phyloP scores from a whole-genome alignment of 208 protist species.

The Wallacemonas sp. region DNA sequence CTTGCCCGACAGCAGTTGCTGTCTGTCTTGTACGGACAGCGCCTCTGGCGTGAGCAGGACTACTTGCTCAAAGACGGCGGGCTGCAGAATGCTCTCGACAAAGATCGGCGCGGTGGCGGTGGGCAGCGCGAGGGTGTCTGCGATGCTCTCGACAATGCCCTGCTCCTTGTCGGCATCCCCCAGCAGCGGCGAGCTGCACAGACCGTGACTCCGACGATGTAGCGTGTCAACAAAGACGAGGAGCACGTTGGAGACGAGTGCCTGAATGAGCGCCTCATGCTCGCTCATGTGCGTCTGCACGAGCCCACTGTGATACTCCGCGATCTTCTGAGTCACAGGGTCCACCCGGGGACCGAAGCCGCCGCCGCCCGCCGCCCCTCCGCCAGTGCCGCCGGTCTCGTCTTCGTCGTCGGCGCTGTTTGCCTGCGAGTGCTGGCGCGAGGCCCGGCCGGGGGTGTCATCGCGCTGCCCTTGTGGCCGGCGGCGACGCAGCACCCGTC shows the following conservation, averaged over 20 bases:
- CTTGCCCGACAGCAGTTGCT: conserved; percentile 19
- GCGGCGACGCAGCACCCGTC: conserved; percentile 28
- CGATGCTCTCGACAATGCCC: conserved; percentile 79
- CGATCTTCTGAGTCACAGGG: conserved; percentile 55
- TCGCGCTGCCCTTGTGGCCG: background rate
- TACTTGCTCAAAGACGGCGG: conserved; percentile 70
- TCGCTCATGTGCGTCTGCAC: conserved; percentile 70
- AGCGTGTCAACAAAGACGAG: conserved; percentile 77
- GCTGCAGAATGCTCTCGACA: conserved; percentile 62
- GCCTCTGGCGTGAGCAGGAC: conserved; percentile 39
- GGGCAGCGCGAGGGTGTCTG: conserved; percentile 75
- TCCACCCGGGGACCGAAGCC: conserved; percentile 28
- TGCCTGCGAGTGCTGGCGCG: conserved; percentile 6
- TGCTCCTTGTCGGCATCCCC: conserved; percentile 35
- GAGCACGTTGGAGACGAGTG: conserved; percentile 65
- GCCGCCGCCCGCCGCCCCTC: background rate
- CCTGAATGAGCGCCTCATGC: conserved; percentile 74
- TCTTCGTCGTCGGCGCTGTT: background rate
- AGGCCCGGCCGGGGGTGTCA: background rate
- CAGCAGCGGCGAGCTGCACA: conserved; percentile 23
- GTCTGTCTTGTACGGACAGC: conserved; percentile 21
- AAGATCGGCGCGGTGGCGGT: conserved; percentile 69
- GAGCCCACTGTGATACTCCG: conserved; percentile 55
- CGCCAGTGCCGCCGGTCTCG: conserved; percentile 2
- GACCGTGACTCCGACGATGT: conserved; percentile 59